Conservation (phyloP, 257 asterid genomes). For the Solanum paucissectum region DNA sequence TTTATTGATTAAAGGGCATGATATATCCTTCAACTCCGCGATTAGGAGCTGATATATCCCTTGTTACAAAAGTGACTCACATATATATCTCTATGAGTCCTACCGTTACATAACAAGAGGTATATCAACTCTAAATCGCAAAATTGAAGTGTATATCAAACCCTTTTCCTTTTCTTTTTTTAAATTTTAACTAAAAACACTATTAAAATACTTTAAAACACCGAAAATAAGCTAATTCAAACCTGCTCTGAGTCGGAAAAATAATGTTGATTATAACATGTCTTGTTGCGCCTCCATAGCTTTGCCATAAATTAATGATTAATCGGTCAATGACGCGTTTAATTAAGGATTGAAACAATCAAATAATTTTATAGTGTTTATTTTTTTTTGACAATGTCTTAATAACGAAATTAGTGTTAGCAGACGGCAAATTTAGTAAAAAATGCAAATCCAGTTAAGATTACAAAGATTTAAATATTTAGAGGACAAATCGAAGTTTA, state of each 20-base stretch:
- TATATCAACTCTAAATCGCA: not conserved
- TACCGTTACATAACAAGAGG: too few species aligned
- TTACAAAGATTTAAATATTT: not conserved
- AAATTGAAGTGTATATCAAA: not conserved
- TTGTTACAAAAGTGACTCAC: not conserved
- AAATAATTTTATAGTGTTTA: not conserved
- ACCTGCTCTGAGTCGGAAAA: not conserved
- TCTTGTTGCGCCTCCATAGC: not conserved
- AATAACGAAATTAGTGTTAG: constrained; percentile 6
- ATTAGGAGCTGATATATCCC: too few species aligned
- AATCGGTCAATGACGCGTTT: constrained; percentile 41
- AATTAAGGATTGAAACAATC: not conserved
- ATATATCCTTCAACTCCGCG: too few species aligned
- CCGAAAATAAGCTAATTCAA: not conserved
- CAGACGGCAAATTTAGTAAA: constrained; percentile 4
- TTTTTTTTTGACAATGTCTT: constrained; percentile 9
- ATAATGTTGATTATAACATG: not conserved
- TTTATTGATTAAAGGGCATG: too few species aligned
- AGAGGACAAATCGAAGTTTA: not conserved
- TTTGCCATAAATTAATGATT: not conserved
- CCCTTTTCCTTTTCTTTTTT: too few species aligned
- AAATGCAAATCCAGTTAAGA: not conserved
- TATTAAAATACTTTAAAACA: not conserved
- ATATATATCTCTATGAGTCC: not conserved
- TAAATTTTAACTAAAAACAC: not conserved